These are phyloP conservation scores for Stemphylium beticola DNA, from an alignment of 2,329 filamentous ascomycete species.

Conservation along the genomic window DNA sequence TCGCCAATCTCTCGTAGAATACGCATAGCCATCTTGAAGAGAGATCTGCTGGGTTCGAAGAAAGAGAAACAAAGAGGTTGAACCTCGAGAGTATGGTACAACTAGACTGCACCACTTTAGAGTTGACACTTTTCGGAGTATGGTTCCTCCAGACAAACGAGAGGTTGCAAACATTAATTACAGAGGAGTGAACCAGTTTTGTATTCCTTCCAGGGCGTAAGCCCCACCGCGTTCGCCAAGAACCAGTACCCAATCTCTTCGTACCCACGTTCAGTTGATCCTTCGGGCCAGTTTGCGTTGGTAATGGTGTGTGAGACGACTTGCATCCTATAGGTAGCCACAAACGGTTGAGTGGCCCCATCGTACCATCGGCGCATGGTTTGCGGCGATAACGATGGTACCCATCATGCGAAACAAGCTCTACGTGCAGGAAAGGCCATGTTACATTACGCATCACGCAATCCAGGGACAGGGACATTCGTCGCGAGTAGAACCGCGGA, in stretches of 20 bases:
- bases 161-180: not conserved
- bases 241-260: conserved; percentile 4
- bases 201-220: conserved; percentile 18
- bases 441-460: not conserved
- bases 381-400: not conserved
- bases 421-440: conserved; percentile 4
- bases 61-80: not conserved
- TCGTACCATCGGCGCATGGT: not conserved
- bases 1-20: conserved; percentile 29
- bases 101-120: not conserved
- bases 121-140: not conserved
- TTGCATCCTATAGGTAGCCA: not conserved
- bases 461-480: not conserved
- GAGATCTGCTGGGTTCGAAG: not conserved
- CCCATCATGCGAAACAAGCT: conserved; percentile 10
- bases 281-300: conserved; percentile 4
- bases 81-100: not conserved
- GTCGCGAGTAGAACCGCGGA: conserved; percentile 2
- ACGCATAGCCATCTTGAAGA: conserved; percentile 20
- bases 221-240: conserved; percentile 26
- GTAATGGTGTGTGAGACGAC: conserved; percentile 1
- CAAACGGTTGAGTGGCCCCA: conserved; percentile 1
- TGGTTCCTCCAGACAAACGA: not conserved
- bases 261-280: not conserved
- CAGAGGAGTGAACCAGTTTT: conserved; percentile 15